Evolutionary conservation across 371 early-diverging fungal species (phyloP), one percentile per base, ranked within the genome.

Genomic region (Synchytrium microbalum): DNA sequence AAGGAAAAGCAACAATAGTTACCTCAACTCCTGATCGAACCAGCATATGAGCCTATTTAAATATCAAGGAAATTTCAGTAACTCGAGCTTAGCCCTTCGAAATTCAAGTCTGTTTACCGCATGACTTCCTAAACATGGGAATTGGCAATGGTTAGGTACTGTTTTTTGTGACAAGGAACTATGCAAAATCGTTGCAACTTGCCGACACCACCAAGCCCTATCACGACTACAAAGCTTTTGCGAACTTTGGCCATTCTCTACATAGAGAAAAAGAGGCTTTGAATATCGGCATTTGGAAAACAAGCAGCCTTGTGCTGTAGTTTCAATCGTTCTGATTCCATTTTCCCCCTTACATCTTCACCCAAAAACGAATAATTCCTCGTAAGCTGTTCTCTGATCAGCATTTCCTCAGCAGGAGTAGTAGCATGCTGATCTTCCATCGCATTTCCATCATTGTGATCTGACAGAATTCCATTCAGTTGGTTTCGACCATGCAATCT

Each of bases 151-250:
- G 72, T 64, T 66, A 13, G 58, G 55, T 2, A 1, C 29, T 32
- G 29, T 30, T n/a, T 32, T 23, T 30, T 8, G 31, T 19, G n/a
- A 3, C 14, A 13, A 23, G 16, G 26, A 16, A 19, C 13, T 25
- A 2, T 2, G 61, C 57, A 59, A 62, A 59, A 61, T 2, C 38
- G n/a, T 3, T 27, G 10, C 59, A 58, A 8, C 64, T 30, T 59
- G 61, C 78, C 97, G 2, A 97, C 96, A 2, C 97, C 97, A 23
- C 98, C 98, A 10, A 89, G 85, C 25, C 98, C 98, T 2, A 97
- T 94, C n/a, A 97, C 89, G 57, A 97, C 75, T 0, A 97, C 93
- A 75, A 91, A 92, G 10, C 77, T 64, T 10, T 25, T n/a, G 14
- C 76, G 72, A 8, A 76, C 68, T 58, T 68, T 67, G 10, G 61